Conservation (phyloP, 2,329 filamentous ascomycete genomes). For the Aspergillus udagawae region DNA sequence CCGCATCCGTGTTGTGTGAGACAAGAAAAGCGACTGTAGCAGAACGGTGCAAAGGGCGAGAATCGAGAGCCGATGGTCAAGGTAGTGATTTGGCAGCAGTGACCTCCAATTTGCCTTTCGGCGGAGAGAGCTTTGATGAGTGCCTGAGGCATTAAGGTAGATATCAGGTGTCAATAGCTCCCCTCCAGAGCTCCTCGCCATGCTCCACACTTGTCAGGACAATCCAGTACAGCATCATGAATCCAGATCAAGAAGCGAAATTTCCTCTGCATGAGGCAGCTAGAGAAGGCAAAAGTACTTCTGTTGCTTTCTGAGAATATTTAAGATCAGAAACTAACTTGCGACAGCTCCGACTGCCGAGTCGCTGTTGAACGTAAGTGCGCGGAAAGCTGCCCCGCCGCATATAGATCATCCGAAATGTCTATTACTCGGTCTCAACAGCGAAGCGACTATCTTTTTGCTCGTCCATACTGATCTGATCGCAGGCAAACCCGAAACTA, state of each 20-base stretch:
- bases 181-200: not conserved
- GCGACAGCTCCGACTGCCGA: slow-evolving; percentile 64
- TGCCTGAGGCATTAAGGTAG: slow-evolving; percentile 8
- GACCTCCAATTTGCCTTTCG: slow-evolving; percentile 9
- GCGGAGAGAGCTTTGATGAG: slow-evolving; percentile 8
- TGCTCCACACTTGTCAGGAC: not conserved
- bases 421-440: not conserved
- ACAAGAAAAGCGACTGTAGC: not conserved
- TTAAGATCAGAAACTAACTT: slow-evolving; percentile 17
- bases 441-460: not conserved
- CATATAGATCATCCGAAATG: not conserved
- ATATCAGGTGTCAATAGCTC: not conserved
- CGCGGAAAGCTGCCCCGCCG: slow-evolving; percentile 24
- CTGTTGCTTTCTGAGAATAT: not conserved
- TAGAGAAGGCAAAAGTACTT: slow-evolving; percentile 75
- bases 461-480: slow-evolving; percentile 3
- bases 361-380: slow-evolving; percentile 64
- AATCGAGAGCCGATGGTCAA: not conserved
- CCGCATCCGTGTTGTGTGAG: not conserved
- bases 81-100: not conserved
- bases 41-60: not conserved
- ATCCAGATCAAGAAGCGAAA: slow-evolving; percentile 51
- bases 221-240: slow-evolving; percentile 28
- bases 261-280: slow-evolving; percentile 85
- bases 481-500: slow-evolving; percentile 72